These are phyloP conservation scores for Nidularia pulvinata DNA, from an alignment of 768 basidiomycete genomes.

Conservation along the genomic window DNA sequence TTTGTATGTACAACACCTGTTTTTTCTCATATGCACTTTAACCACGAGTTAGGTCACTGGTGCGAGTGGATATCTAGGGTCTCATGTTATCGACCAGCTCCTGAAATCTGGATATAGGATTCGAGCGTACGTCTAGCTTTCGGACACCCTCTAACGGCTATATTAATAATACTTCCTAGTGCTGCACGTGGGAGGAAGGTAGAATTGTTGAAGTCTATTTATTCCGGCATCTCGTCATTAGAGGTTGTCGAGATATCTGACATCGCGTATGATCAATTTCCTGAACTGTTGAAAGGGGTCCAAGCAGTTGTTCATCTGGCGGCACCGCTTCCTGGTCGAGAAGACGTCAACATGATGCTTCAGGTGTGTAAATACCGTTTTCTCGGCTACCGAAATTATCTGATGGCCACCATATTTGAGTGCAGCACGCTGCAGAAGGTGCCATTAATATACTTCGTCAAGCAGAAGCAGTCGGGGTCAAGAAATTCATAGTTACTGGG, in stretches of 20 bases:
- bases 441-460: slow-evolving; percentile 34
- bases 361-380: slow-evolving; percentile 7
- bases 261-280: slow-evolving; percentile 29
- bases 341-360: slow-evolving; percentile 10
- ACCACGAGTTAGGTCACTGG: slow-evolving; percentile 34
- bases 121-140: slow-evolving; percentile 31
- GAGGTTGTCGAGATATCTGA: slow-evolving; percentile 23
- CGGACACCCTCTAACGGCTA: not conserved
- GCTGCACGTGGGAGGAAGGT: slow-evolving; percentile 15
- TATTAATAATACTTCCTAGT: slow-evolving; percentile 1
- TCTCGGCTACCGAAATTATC: not conserved
- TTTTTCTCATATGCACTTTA: not conserved
- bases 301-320: slow-evolving; percentile 42
- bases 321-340: slow-evolving; percentile 23
- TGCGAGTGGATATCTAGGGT: slow-evolving; percentile 40
- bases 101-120: slow-evolving; percentile 48
- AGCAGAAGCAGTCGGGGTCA: slow-evolving; percentile 32
- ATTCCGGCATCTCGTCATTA: slow-evolving; percentile 10
- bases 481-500: slow-evolving; percentile 34
- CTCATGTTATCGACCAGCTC: slow-evolving; percentile 38
- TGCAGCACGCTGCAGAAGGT: slow-evolving; percentile 31
- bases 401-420: not conserved
- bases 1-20: not conserved
- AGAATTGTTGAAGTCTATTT: slow-evolving; percentile 10
- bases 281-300: slow-evolving; percentile 46